Evolutionary conservation across 2,329 filamentous ascomycete species (phyloP).

Genomic region (Penicillium polonicum): DNA sequence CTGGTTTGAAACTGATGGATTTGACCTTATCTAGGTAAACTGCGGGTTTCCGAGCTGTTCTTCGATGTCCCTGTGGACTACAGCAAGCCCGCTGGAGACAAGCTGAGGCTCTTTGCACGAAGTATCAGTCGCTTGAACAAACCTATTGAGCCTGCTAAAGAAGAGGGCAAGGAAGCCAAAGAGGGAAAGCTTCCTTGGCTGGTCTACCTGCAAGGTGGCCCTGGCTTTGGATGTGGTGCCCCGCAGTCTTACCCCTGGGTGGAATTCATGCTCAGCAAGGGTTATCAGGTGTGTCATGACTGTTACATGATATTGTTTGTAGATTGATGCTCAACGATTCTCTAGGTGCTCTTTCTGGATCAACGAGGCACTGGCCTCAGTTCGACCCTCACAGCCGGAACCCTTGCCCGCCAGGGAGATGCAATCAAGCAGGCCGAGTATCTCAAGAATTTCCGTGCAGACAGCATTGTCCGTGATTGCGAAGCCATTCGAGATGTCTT

Average conservation of each 20-base stretch:
- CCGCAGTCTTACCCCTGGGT: conserved; percentile 74
- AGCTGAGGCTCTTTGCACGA: conserved; percentile 74
- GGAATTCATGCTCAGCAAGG: conserved; percentile 68
- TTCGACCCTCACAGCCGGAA: conserved; percentile 72
- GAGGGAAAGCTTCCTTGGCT: conserved; percentile 54
- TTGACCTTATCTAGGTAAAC: conserved; percentile 57
- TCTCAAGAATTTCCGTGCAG: conserved; percentile 79
- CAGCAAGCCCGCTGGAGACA: conserved; percentile 57
- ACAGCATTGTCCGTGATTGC: conserved; percentile 84
- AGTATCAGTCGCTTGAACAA: conserved; percentile 61
- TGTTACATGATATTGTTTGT: not conserved
- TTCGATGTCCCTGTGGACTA: conserved; percentile 87
- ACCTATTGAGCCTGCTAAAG: conserved; percentile 50
- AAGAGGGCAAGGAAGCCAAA: conserved; percentile 44
- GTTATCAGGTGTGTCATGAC: conserved; percentile 65
- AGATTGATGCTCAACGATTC: not conserved
- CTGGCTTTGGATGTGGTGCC: conserved; percentile 71
- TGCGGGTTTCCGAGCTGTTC: conserved; percentile 76
- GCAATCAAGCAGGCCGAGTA: conserved; percentile 72
- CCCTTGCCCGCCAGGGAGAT: conserved; percentile 64
- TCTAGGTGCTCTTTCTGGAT: conserved; percentile 71
- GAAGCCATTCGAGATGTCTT: conserved; percentile 79
- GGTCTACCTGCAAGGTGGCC: conserved; percentile 82
- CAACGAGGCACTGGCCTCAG: conserved; percentile 87
- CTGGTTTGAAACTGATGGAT: not conserved